Percentiles rank a stretch among this genome's conserved stretches.
Conservation (phyloP, 371 early-diverging fungal genomes). For the Batkoa obscura region DNA sequence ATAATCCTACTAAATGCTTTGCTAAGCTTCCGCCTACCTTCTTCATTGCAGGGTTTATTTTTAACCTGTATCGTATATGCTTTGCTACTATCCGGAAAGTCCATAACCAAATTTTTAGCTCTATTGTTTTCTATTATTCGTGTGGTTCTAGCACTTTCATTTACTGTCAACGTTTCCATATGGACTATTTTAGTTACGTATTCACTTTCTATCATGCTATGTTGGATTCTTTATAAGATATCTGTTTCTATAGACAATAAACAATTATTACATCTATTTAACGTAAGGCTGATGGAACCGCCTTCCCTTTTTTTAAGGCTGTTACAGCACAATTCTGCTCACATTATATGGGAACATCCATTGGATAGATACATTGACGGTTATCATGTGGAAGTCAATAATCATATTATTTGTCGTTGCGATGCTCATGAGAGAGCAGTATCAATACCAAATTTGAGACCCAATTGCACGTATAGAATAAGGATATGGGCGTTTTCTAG, state of each 20-base stretch:
- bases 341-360: conserved; percentile 4
- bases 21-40: background rate
- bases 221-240: conserved; percentile 2
- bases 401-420: conserved; percentile 1
- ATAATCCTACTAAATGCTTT: conserved; percentile 1
- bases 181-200: conserved; percentile 1
- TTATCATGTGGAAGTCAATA: conserved; percentile 4
- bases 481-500: conserved; percentile 1
- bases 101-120: background rate
- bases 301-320: conserved; percentile 1
- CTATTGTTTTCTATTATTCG: background rate
- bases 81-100: conserved; percentile 1
- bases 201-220: background rate
- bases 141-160: background rate
- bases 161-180: background rate
- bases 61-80: background rate
- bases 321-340: conserved; percentile 1
- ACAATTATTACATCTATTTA: background rate
- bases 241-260: background rate
- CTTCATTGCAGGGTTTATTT: conserved; percentile 2
- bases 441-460: background rate
- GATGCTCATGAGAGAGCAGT: background rate
- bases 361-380: background rate
- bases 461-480: conserved; percentile 1
- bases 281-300: conserved; percentile 1